phyloP scores from a whole-genome alignment of 352 stramenopile genomes.

The Pythium pyrilobum region DNA sequence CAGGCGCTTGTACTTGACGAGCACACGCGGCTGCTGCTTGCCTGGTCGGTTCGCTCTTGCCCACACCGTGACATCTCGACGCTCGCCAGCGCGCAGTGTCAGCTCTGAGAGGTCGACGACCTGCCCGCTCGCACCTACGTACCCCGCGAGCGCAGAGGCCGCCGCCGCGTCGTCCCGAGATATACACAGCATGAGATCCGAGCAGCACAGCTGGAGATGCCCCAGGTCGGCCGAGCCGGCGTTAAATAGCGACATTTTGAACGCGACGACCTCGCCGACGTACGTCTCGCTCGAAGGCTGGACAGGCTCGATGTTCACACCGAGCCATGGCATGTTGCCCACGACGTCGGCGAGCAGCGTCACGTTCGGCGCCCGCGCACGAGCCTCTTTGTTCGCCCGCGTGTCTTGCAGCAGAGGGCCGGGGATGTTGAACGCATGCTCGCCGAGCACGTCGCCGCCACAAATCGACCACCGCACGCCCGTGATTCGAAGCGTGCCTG shows the following conservation, averaged over 20 bases:
- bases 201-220: slow-evolving; percentile 58
- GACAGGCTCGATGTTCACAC: slow-evolving; percentile 45
- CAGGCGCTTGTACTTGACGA: slow-evolving; percentile 64
- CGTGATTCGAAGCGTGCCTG: slow-evolving; percentile 53
- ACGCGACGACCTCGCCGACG: slow-evolving; percentile 57
- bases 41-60: slow-evolving; percentile 32
- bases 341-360: slow-evolving; percentile 72
- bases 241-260: slow-evolving; percentile 54
- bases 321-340: slow-evolving; percentile 75
- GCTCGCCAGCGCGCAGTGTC: slow-evolving; percentile 45
- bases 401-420: slow-evolving; percentile 79
- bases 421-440: slow-evolving; percentile 79
- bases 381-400: slow-evolving; percentile 58
- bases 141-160: slow-evolving; percentile 26
- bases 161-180: slow-evolving; percentile 14
- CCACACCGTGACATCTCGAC: slow-evolving; percentile 45
- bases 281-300: slow-evolving; percentile 33
- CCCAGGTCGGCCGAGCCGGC: slow-evolving; percentile 41
- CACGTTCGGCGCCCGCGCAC: slow-evolving; percentile 68
- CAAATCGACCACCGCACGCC: slow-evolving; percentile 84
- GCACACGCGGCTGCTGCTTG: slow-evolving; percentile 38
- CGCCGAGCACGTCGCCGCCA: slow-evolving; percentile 69
- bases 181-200: slow-evolving; percentile 53
- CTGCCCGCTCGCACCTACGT: slow-evolving; percentile 61
- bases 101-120: slow-evolving; percentile 56